Evolutionary conservation across 75 land plant species (phyloP).

Genomic region (Larix kaempferi): DNA sequence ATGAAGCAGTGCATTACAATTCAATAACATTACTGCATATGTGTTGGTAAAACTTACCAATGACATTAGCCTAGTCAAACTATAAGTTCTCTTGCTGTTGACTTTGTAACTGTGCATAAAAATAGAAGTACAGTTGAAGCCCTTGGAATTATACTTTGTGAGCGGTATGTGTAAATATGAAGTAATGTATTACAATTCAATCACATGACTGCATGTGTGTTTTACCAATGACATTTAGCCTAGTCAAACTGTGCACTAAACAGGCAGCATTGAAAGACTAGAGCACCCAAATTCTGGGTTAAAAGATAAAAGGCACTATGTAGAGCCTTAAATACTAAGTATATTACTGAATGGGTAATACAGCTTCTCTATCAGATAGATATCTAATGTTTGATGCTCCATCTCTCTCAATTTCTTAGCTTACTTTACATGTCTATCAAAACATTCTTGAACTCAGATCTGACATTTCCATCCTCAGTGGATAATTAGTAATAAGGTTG

Average conservation of each 20-base stretch:
- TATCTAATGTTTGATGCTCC: no score
- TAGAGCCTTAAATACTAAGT: no score
- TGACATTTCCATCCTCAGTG: not conserved
- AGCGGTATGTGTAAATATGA: not conserved
- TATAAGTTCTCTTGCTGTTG: not conserved
- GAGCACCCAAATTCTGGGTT: no score
- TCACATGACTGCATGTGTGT: not conserved
- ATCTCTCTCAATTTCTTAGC: no score
- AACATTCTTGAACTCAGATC: not conserved
- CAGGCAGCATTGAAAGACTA: no score
- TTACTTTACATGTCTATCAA: no score
- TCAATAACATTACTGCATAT: not conserved
- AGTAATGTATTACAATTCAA: not conserved
- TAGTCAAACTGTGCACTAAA: no score
- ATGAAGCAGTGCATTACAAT: not conserved
- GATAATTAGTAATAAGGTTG: not conserved
- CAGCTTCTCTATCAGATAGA: no score
- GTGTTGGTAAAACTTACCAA: not conserved
- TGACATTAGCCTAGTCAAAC: no score
- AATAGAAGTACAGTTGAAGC: not conserved
- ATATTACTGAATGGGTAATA: no score
- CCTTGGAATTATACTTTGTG: not conserved
- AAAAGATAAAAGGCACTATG: no score
- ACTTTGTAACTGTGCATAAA: constrained; percentile 2
- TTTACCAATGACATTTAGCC: not conserved